These are phyloP conservation scores for Colletotrichum sp. DNA, from an alignment of 2,329 filamentous ascomycete genomes.

Conservation along the genomic window DNA sequence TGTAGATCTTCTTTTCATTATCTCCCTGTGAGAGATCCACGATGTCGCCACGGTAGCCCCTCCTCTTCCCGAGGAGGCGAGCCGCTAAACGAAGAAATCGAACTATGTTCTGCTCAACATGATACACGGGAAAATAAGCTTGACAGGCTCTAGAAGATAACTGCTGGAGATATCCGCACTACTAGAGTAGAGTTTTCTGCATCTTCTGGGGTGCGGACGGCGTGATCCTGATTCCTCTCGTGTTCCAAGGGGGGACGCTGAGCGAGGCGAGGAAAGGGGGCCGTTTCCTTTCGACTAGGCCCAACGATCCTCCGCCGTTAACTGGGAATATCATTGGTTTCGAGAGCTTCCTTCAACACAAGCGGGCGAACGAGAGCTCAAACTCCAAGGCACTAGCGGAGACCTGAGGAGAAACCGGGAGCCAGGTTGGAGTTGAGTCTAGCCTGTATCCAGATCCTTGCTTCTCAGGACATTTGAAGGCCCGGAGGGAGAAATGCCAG, in stretches of 20 bases:
- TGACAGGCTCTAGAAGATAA: background rate
- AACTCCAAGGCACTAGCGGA: background rate
- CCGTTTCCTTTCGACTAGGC: background rate
- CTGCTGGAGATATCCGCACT: background rate
- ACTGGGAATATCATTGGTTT: background rate
- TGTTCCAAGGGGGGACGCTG: background rate
- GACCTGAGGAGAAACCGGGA: background rate
- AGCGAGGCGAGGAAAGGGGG: background rate
- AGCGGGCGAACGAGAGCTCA: background rate
- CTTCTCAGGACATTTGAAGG: background rate
- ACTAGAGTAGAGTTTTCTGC: background rate
- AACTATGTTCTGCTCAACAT: background rate
- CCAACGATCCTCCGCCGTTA: background rate
- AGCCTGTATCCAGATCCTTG: background rate
- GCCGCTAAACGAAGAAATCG: background rate
- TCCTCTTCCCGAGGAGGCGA: background rate
- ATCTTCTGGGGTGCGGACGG: background rate
- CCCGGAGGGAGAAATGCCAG: background rate
- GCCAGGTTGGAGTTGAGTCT: background rate
- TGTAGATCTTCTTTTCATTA: background rate
- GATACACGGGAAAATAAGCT: slow-evolving; percentile 9
- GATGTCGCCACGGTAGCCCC: slow-evolving; percentile 1
- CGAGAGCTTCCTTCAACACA: background rate
- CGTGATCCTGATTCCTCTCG: slow-evolving; percentile 5
- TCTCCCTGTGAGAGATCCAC: background rate